phyloP scores from a whole-genome alignment of 371 early-diverging fungal genomes.

The Funneliformis caledonium region DNA sequence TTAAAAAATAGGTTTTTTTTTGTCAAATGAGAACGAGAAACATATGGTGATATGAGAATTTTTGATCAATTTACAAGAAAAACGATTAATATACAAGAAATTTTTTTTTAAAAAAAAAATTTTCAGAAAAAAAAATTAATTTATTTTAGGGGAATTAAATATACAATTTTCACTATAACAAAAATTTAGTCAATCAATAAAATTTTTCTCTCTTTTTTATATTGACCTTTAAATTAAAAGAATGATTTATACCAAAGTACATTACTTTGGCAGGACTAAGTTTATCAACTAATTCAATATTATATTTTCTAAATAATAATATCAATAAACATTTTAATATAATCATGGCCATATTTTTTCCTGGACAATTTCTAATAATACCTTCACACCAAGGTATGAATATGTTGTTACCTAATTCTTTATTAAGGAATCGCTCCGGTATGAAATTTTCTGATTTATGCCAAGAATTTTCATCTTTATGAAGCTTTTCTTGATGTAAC shows the following conservation, averaged over 20 bases:
- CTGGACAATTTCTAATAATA: conserved; percentile 1
- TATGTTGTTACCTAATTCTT: background rate
- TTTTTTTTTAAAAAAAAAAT: too few relatives aligned
- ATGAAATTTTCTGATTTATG: background rate
- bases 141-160: too few relatives aligned
- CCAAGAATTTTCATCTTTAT: background rate
- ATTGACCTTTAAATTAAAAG: background rate
- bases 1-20: too few relatives aligned
- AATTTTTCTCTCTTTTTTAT: background rate
- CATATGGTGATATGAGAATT: too few relatives aligned
- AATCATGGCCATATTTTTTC: conserved; percentile 22
- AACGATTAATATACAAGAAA: too few relatives aligned
- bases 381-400: conserved; percentile 15
- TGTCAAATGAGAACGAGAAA: too few relatives aligned
- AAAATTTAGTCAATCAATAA: too few relatives aligned
- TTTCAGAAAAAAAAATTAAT: too few relatives aligned
- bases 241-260: background rate
- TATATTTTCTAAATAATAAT: conserved; percentile 23
- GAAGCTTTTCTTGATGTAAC: background rate
- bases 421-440: background rate
- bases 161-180: too few relatives aligned
- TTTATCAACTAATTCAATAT: conserved; percentile 15
- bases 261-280: background rate
- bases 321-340: conserved; percentile 5
- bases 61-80: too few relatives aligned